Conservation (phyloP, 345 rosid genomes). For the Eucalyptus shirleyi region DNA sequence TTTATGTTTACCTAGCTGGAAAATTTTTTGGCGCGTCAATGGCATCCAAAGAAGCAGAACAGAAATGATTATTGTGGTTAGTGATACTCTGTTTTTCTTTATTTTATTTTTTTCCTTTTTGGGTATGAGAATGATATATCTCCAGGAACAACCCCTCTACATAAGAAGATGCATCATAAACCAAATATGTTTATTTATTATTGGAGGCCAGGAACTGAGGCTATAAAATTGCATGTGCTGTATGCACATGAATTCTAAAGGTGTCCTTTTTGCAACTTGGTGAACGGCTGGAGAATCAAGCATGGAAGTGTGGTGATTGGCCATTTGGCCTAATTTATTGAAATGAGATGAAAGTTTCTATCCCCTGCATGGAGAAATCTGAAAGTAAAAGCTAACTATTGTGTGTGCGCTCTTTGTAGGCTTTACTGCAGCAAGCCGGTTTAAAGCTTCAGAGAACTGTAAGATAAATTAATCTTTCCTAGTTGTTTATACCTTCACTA, state of each 20-base stretch:
- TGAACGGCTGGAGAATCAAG: too few species aligned
- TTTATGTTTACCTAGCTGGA: slow-evolving; percentile 53
- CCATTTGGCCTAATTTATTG: not conserved
- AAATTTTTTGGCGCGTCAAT: slow-evolving; percentile 51
- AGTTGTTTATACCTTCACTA: not conserved
- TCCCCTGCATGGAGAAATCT: not conserved
- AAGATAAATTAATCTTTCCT: not conserved
- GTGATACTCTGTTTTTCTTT: not conserved
- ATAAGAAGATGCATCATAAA: not conserved
- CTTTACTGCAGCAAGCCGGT: slow-evolving; percentile 92
- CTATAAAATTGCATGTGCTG: not conserved
- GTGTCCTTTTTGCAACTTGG: too few species aligned
- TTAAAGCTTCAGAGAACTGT: slow-evolving; percentile 76
- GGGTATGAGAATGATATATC: not conserved
- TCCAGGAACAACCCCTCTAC: not conserved
- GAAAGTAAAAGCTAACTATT: not conserved
- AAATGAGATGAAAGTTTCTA: not conserved
- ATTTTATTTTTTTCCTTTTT: too few species aligned
- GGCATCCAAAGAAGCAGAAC: slow-evolving; percentile 76
- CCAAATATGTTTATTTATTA: not conserved
- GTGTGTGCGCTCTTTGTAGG: slow-evolving; percentile 17
- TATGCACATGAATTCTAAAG: too few species aligned
- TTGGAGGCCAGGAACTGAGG: not conserved
- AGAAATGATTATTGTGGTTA: slow-evolving; percentile 80
- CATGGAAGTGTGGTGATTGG: not conserved